phyloP scores from a whole-genome alignment of 2,329 filamentous ascomycete genomes.

The Alternaria sp. region DNA sequence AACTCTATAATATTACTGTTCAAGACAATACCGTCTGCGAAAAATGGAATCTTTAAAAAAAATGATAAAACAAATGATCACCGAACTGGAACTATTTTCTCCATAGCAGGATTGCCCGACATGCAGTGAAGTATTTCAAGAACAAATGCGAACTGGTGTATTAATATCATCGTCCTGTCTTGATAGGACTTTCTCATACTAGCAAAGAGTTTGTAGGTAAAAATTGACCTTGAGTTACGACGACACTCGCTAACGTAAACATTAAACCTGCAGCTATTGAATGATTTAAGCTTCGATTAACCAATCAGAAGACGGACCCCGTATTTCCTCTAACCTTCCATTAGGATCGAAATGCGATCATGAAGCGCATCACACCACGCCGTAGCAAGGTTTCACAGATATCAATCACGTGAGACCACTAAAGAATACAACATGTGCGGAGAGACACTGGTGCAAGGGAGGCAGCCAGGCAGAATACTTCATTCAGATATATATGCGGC shows the following conservation, averaged over 20 bases:
- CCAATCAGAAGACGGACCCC: not conserved
- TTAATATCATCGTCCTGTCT: too few species aligned
- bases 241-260: too few species aligned
- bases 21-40: not conserved
- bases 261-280: too few species aligned
- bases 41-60: not conserved
- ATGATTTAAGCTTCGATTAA: not conserved
- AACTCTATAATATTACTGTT: not conserved
- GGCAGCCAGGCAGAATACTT: not conserved
- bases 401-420: not conserved
- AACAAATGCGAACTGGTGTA: not conserved
- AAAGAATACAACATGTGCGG: not conserved
- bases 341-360: too few species aligned
- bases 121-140: not conserved
- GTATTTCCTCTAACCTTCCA: too few species aligned
- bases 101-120: too few species aligned
- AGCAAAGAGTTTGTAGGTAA: too few species aligned
- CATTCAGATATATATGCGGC: not conserved
- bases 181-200: too few species aligned
- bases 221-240: too few species aligned
- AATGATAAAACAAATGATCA: not conserved
- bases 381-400: not conserved
- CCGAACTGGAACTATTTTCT: not conserved
- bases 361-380: not conserved
- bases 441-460: not conserved